Evolutionary conservation across 1,284 basidiomycete genomes (phyloP), one percentile per base, ranked within the genome.

Genomic region (Ustilago shanxiensis): DNA sequence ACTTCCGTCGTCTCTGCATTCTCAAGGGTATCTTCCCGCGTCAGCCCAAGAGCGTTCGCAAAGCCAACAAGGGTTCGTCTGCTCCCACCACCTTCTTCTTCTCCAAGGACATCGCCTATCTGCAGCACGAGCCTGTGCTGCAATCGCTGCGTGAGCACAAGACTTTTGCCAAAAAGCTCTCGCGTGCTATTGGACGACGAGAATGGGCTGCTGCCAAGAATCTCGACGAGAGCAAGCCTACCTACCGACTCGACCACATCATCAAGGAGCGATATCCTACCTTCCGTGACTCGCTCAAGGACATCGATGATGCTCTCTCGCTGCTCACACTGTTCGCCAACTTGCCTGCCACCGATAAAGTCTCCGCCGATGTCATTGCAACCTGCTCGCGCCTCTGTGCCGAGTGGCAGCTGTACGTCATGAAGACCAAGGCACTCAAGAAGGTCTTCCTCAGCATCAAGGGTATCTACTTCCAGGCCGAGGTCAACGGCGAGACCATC

Each of bases 221-320:
- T 80, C 86, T 99, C 60, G 94, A 99, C 87, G 93, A 95, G 60
- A 92, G 92, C 82, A 86, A 87, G 72, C 97, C 85, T 89, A 90
- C 55, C 87, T 99, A 80, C 81, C 72, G 85, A 35, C 80, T 87
- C 56, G 97, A 99, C 88, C 97, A 99, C 87, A 94, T 99, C 74
- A 93, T 99, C 86, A 99, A 98, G 87, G 96, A 99, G 88, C 90
- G 97, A 85, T 99, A 99, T 88, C 95, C 97, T 2, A 97, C 95
- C 1, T 99, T 99, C 87, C 90, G 94, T 56, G 95, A 98, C 82
- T 95, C 97, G 51, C 88, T 99, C 54, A 92, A 95, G 81, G 97
- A 99, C 86, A 92, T 99, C 80, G 95, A 98, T 87, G 97, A 99
- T 86, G 96, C 95, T 1, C 90, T 99, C 37, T 98, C 94, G 87